phyloP scores from a whole-genome alignment of 768 basidiomycete species.

The Infundibulicybe gibba region DNA sequence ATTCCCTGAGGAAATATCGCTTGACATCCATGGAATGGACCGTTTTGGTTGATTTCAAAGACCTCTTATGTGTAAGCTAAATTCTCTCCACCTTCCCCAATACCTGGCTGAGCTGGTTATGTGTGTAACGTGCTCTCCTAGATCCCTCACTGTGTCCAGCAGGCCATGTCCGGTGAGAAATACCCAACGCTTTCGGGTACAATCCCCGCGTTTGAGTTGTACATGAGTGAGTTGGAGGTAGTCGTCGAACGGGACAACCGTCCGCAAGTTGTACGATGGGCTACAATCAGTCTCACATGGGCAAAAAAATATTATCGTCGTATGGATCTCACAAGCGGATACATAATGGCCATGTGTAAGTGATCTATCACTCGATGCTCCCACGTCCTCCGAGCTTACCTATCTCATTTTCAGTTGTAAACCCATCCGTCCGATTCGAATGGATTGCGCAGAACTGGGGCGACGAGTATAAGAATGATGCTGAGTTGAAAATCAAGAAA shows the following conservation, averaged over 20 bases:
- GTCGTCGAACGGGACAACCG: not conserved
- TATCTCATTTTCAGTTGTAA: conserved; percentile 9
- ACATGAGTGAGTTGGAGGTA: conserved; percentile 6
- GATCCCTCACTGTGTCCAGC: not conserved
- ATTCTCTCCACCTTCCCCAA: no score
- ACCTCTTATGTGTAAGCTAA: no score
- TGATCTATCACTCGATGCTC: not conserved
- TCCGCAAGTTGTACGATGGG: conserved; percentile 1
- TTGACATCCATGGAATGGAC: no score
- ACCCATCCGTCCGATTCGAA: conserved; percentile 13
- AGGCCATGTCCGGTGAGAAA: conserved; percentile 5
- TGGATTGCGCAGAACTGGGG: conserved; percentile 15
- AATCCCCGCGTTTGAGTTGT: conserved; percentile 9
- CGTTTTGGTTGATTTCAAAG: no score
- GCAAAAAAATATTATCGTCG: conserved; percentile 7
- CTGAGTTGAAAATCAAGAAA: conserved; percentile 13
- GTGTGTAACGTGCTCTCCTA: not conserved
- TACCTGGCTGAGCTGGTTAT: no score
- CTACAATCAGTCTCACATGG: conserved; percentile 3
- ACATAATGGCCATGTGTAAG: conserved; percentile 11
- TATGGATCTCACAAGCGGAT: conserved; percentile 8
- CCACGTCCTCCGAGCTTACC: not conserved
- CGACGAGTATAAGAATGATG: conserved; percentile 1
- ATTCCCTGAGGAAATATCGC: no score
- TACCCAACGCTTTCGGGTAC: conserved; percentile 4